Evolutionary conservation across 73 alveolate genomes (phyloP).

Genomic region (Paramecium octaurelia): DNA sequence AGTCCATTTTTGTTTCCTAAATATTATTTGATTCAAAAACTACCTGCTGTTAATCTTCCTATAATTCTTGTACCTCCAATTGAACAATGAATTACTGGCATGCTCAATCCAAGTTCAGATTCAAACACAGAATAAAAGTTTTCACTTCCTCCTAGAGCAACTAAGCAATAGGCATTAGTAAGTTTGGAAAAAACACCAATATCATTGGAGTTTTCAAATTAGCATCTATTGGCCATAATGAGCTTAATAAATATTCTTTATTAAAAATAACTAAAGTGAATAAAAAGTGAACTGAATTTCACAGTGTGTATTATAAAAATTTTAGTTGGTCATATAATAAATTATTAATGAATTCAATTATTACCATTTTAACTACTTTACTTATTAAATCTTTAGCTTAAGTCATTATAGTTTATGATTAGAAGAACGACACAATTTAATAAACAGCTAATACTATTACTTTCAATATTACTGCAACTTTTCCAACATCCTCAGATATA

Average conservation of each 20-base stretch:
- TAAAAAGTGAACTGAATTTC: neutral
- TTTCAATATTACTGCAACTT: neutral
- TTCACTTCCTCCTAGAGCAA: conserved; percentile 95
- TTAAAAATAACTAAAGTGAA: neutral
- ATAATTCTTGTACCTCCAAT: conserved; percentile 95
- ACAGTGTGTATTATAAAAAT: neutral
- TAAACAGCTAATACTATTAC: neutral
- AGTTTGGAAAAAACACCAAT: conserved; percentile 96
- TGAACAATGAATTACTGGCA: conserved; percentile 97
- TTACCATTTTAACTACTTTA: neutral
- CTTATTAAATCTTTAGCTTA: neutral
- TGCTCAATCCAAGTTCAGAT: conserved; percentile 92
- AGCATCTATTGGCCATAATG: conserved; percentile 88
- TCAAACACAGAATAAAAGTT: conserved; percentile 88
- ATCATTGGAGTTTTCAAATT: conserved; percentile 93
- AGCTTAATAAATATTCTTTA: conserved; percentile 6
- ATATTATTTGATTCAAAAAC: neutral
- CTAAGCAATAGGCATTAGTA: conserved; percentile 93
- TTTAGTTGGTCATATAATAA: neutral
- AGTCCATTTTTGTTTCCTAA: conserved; percentile 94
- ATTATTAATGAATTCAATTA: neutral
- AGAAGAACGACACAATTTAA: neutral
- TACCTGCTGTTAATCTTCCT: conserved; percentile 86
- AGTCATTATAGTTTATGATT: neutral
- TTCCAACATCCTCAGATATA: conserved; percentile 2